Base-by-base conservation (phyloP, 768 basidiomycete genomes). In the Psilocybe cubensis region DNA sequence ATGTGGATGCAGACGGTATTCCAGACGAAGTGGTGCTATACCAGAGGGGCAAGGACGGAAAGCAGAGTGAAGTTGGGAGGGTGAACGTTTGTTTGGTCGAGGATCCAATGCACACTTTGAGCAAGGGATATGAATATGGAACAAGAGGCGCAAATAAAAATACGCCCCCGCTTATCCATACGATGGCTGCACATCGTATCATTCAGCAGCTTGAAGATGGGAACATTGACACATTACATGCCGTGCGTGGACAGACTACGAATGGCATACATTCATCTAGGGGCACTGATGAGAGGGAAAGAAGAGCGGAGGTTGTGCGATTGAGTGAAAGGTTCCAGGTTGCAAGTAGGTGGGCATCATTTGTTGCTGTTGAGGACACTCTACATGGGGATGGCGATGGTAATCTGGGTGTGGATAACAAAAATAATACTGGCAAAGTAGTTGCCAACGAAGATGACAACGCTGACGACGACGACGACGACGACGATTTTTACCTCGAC, bases 171-270 rank as follows among this genome's bases (percentile, higher is more conserved):
- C 20, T 57, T 17, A 51, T 57, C 10, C 56, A 57, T 21, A 57
- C 56, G 11, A 29, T 57, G 9, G 56, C 56, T 17, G 48, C 48
- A 4, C 38, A 57, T 25, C 56, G 48, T 10, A 42, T 57, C 28
- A 57, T 57, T 25, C 41, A 43, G 25, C 48, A 57, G 21, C 31
- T 57, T 24, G 56, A 57, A 33, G 56, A 57, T n/a, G 56, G 56
- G 12, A 51, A 50, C 48, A 56, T 48, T 5, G 27, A 25, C 3
- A n/a, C n/a, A n/a, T 57, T 49, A 3, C 56, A 51, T n/a, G 56
- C 40, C 17, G 20, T 43, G 2, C 45, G n/a, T n/a, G n/a, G n/a
- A n/a, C n/a, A n/a, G n/a, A n/a, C n/a, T n/a, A n/a, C n/a, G n/a
- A n/a, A n/a, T n/a, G n/a, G n/a, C n/a, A n/a, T n/a, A n/a, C n/a